These are phyloP conservation scores for Cardamine occulta DNA, from an alignment of 345 rosid genomes.

Conservation along the genomic window DNA sequence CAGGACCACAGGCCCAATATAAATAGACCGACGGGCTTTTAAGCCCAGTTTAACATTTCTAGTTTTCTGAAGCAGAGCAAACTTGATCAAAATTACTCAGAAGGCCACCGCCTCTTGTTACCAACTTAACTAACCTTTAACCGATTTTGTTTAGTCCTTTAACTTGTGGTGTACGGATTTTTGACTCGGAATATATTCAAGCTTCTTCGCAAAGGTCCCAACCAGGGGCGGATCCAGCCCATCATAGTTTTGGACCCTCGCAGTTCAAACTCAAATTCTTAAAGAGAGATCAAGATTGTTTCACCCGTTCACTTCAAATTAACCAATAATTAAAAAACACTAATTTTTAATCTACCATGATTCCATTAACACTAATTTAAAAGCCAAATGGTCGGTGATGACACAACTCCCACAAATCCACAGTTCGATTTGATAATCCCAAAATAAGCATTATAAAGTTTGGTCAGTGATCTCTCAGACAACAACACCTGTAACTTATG, in stretches of 20 bases:
- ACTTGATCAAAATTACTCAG: slow-evolving; percentile 2
- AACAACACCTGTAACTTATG: slow-evolving; percentile 35
- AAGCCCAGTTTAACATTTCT: not conserved
- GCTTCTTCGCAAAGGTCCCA: not conserved
- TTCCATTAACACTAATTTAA: slow-evolving; percentile 4
- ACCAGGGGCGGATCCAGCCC: no score
- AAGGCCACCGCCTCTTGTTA: no score
- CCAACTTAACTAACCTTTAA: no score
- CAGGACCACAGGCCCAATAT: not conserved
- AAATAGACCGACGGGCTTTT: not conserved
- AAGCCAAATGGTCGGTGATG: slow-evolving; percentile 34
- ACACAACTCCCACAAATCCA: slow-evolving; percentile 41
- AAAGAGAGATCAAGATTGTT: not conserved
- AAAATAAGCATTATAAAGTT: not conserved
- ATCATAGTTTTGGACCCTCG: not conserved
- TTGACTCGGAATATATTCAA: not conserved
- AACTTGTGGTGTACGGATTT: no score
- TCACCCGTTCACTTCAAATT: not conserved
- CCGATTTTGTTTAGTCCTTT: no score
- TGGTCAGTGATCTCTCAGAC: slow-evolving; percentile 21
- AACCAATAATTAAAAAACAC: slow-evolving; percentile 7
- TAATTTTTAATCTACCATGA: not conserved
- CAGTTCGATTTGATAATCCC: slow-evolving; percentile 6
- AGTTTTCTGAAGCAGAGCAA: not conserved
- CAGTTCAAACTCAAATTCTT: not conserved